Conservation (phyloP, 768 basidiomycete genomes). For the Kwoniella europaea region DNA sequence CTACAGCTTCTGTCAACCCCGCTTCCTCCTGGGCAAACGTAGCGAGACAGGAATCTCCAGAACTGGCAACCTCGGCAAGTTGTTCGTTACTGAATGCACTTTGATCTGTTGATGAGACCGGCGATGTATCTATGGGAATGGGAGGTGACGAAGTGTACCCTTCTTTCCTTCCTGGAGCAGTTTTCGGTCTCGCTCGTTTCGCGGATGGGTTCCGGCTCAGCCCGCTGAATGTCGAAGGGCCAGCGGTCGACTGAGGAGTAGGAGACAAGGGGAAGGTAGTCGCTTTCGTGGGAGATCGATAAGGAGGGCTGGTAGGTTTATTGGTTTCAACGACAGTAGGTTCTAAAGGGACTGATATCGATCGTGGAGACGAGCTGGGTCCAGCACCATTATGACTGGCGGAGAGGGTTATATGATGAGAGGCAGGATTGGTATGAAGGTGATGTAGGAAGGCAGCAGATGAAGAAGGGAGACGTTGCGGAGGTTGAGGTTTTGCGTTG, state of each 20-base stretch:
- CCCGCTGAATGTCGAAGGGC: constrained; percentile 12
- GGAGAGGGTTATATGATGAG: constrained; percentile 54
- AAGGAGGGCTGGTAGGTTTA: neutral
- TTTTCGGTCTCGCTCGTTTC: constrained; percentile 40
- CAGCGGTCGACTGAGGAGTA: constrained; percentile 10
- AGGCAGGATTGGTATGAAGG: constrained; percentile 53
- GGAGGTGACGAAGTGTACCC: constrained; percentile 6
- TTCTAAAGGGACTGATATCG: constrained; percentile 28
- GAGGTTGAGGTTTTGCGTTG: neutral
- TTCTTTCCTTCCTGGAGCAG: constrained; percentile 32
- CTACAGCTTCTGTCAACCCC: constrained; percentile 31
- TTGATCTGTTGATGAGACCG: constrained; percentile 7
- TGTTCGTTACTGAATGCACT: neutral
- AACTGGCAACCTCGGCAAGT: constrained; percentile 7
- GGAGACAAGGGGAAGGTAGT: constrained; percentile 2
- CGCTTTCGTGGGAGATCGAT: constrained; percentile 4
- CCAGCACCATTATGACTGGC: constrained; percentile 10
- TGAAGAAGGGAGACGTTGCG: constrained; percentile 9
- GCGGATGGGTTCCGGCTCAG: constrained; percentile 24
- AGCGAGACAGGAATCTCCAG: constrained; percentile 26
- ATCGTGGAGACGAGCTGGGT: constrained; percentile 10
- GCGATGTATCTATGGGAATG: neutral
- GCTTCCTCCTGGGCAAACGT: constrained; percentile 21
- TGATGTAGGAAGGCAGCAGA: constrained; percentile 55
- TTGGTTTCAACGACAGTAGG: constrained; percentile 17